These are phyloP conservation scores for Amanita pseudoporphyria DNA, from an alignment of 768 basidiomycete species.

Conservation along the genomic window DNA sequence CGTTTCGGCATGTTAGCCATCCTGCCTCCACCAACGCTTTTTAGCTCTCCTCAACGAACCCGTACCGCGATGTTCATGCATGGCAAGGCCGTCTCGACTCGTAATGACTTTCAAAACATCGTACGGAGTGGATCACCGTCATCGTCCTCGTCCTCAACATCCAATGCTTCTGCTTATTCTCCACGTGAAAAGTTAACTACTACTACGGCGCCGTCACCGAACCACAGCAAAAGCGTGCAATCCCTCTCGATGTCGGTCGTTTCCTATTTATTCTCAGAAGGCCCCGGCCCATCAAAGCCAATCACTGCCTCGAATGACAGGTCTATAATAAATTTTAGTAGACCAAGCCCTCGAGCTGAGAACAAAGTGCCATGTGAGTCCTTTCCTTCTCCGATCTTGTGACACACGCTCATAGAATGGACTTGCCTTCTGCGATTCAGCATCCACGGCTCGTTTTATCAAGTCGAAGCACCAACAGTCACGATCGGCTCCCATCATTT, in stretches of 20 bases:
- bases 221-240: not conserved
- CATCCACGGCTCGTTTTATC: not conserved
- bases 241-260: constrained; percentile 3
- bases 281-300: not conserved
- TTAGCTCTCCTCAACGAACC: not conserved
- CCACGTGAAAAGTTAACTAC: not conserved
- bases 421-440: not conserved
- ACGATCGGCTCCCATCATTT: not conserved
- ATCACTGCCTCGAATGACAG: not conserved
- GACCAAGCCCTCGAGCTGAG: not conserved
- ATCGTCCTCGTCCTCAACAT: not conserved
- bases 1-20: not conserved
- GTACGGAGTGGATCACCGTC: not conserved
- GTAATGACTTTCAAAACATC: not conserved
- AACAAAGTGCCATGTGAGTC: not conserved
- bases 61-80: not conserved
- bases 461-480: not conserved
- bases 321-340: not conserved
- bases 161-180: not conserved
- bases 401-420: not conserved
- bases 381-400: not conserved
- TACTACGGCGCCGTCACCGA: not conserved
- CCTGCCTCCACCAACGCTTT: not conserved
- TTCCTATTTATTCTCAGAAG: not conserved
- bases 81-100: not conserved